Conservation (phyloP, 345 rosid species). For the Salix suchowensis region DNA sequence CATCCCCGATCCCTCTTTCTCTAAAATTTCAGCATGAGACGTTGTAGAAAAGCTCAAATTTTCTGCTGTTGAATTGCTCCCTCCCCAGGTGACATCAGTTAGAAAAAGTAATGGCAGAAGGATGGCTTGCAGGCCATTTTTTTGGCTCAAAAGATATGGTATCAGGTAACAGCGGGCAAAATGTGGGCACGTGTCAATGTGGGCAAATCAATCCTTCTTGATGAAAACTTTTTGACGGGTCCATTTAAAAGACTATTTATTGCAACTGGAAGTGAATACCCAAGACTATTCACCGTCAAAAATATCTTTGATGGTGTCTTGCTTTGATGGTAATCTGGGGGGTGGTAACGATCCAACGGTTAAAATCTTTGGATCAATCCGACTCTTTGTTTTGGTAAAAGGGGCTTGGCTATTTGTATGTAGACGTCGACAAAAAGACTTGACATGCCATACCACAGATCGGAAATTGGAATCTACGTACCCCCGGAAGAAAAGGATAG, state of each 20-base stretch:
- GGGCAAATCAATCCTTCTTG: too few species aligned
- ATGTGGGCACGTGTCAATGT: background rate
- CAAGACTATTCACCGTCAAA: background rate
- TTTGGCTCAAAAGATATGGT: background rate
- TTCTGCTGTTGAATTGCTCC: background rate
- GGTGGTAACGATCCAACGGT: background rate
- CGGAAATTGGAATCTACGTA: background rate
- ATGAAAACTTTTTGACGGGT: background rate
- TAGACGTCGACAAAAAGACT: background rate
- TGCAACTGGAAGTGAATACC: background rate
- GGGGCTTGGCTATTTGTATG: background rate
- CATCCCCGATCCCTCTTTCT: too few species aligned
- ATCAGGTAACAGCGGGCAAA: background rate
- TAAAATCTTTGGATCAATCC: background rate
- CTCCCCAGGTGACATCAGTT: background rate
- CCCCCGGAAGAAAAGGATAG: background rate
- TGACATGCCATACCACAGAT: background rate
- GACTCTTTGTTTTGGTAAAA: background rate
- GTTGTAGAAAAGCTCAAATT: background rate
- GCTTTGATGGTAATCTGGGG: background rate
- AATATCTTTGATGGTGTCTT: background rate
- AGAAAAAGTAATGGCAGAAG: background rate
- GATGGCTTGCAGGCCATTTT: too few species aligned
- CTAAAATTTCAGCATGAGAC: background rate
- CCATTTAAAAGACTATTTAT: background rate